phyloP scores from a whole-genome alignment of 805 yeast genomes.

The Saccharomycopsis fibuligera region DNA sequence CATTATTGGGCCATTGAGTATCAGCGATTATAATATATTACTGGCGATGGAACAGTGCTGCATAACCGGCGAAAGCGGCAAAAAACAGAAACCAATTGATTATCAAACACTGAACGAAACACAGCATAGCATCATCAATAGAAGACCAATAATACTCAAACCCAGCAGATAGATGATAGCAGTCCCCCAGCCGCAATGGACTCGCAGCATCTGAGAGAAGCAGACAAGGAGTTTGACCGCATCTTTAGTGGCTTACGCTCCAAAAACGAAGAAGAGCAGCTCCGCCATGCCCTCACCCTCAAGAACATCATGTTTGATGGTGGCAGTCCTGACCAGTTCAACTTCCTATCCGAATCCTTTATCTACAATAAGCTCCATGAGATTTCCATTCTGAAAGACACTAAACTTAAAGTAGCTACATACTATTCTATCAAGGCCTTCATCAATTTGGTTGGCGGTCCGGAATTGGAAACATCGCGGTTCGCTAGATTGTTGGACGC shows the following conservation, averaged over 20 bases:
- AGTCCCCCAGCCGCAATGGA: too few species aligned
- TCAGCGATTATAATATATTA: too few species aligned
- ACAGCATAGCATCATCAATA: too few species aligned
- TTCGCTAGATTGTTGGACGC: slow-evolving; percentile 15
- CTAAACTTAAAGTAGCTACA: slow-evolving; percentile 11
- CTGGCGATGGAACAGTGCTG: too few species aligned
- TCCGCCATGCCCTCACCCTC: slow-evolving; percentile 15
- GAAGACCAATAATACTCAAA: too few species aligned
- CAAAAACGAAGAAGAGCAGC: slow-evolving; percentile 13
- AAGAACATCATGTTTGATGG: slow-evolving; percentile 17
- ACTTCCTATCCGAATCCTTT: slow-evolving; percentile 10
- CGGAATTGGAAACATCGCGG: slow-evolving; percentile 17
- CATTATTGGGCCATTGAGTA: too few species aligned
- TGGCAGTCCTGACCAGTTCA: slow-evolving; percentile 1
- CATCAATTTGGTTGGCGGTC: slow-evolving; percentile 15
- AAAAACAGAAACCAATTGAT: neutral
- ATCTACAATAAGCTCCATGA: slow-evolving; percentile 17
- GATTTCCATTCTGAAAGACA: slow-evolving; percentile 15
- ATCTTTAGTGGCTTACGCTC: slow-evolving; percentile 17
- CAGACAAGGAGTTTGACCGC: slow-evolving; percentile 15
- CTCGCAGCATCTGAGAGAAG: slow-evolving; percentile 7
- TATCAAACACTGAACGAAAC: too few species aligned
- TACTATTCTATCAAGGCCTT: slow-evolving; percentile 16
- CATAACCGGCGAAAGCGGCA: neutral
- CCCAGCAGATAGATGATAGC: too few species aligned